Evolutionary conservation across 305 asterid genomes (phyloP), one percentile per base, ranked within the genome.

Genomic region (Solanum chacoense): DNA sequence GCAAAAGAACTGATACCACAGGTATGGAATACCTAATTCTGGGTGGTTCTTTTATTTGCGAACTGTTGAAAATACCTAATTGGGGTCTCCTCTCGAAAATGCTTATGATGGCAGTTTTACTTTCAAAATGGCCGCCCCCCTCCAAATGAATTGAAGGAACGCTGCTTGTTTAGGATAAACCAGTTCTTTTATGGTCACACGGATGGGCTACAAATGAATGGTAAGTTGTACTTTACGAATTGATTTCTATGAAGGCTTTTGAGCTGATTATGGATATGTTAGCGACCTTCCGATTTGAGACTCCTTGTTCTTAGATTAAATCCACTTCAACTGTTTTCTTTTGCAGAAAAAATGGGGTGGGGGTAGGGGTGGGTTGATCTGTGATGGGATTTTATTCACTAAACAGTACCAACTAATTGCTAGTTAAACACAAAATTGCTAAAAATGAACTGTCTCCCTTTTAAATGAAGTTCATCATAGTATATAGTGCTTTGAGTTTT

Each of bases 1-100:
- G 95, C 91, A 88, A 98, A 95, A 93, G 99, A 98, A 94, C 92
- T 90, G 88, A 95, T 98, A 93, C 99, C 99, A 87, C 99, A 98
- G 99, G 99, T 97, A 89, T 74, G 90, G 86, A 87, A 85, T 87
- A 76, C 32, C 72, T 88, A 45, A 71, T 75, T 84, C 59, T 26
- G 69, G 37, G 83, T 22, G 85, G 50, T 31, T 45, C 85, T 73
- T 87, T 87, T 75, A n/a, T 87, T 63, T 87, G 29, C 76, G 24
- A 13, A 10, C 12, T n/a, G n/a, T n/a, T n/a, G n/a, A n/a, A n/a
- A n/a, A n/a, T n/a, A n/a, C n/a, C n/a, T n/a, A n/a, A n/a, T n/a
- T n/a, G n/a, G n/a, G n/a, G n/a, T n/a, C n/a, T n/a, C n/a, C n/a
- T n/a, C 80, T 34, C 32, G 84, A 85, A 88, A 88, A 84, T 87